Evolutionary conservation across 2,329 filamentous ascomycete species (phyloP), one percentile per base, ranked within the genome.

Genomic region (Cryphonectria radicalis): DNA sequence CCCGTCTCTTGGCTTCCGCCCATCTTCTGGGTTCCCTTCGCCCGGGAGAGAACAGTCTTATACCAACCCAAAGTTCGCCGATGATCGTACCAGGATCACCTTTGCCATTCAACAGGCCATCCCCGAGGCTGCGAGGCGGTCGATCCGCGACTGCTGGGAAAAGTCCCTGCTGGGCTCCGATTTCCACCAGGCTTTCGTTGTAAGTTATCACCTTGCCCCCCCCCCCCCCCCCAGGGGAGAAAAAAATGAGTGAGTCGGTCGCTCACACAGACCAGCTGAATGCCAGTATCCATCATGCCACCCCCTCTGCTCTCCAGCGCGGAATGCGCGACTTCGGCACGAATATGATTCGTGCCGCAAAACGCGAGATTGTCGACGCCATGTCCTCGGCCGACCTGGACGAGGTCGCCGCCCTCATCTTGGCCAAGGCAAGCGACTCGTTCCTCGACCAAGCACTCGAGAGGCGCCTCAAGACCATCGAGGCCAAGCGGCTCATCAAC

Each of bases 371-470:
- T 3, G 73, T 86, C 0, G 65, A 73, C 0, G 82, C 85, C 68
- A 77, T 88, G 35, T 79, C 74, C 0, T 67, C 75, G 0, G 68
- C 77, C 3, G 84, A 86, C 32, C 67, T 89, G 4, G 87, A 89
- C 72, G 79, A 81, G 2, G 75, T 87, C 22, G 79, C 81, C 3
- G 79, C 84, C 37, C 43, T 76, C 0, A 81, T 89, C 40, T 77
- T 89, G 7, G 73, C 78, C 64, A 86, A 83, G 67, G 84, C 82
- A 19, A 86, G 86, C 73, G 78, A 84, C 43, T 70, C 74, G 0
- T 88, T 90, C 68, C 81, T 89, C 1, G 87, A 89, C 75, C 83
- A 80, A 68, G 86, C 83, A 4, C 76, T 90, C n/a, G 84, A 85
- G 25, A 80, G 78, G 68, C 85, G 88, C 0, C 80, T 90, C 4